Evolutionary conservation across 148 eudicot species (phyloP).

Genomic region (Rheum nobile): DNA sequence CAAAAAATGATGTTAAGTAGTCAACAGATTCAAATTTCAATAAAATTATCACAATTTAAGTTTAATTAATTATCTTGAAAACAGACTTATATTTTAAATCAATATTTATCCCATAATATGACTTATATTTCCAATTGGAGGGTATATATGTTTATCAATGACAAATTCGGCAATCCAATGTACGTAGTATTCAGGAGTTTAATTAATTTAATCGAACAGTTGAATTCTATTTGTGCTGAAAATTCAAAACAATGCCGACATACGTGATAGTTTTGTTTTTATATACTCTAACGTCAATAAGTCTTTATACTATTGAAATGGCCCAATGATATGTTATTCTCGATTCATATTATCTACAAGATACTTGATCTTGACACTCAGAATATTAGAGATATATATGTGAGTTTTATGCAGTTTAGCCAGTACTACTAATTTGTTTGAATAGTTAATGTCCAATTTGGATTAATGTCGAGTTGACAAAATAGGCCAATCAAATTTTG

Average conservation of each 20-base stretch:
- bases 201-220: not conserved
- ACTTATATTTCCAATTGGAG: too few species aligned
- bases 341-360: not conserved
- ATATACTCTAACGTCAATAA: not conserved
- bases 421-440: not conserved
- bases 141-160: not conserved
- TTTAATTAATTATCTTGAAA: too few species aligned
- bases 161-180: not conserved
- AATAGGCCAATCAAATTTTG: not conserved
- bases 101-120: too few species aligned
- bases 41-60: too few species aligned
- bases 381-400: not conserved
- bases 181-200: not conserved
- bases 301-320: not conserved
- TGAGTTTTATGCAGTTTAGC: too few species aligned
- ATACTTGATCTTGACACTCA: not conserved
- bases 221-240: not conserved
- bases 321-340: not conserved
- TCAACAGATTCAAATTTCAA: too few species aligned
- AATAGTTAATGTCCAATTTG: not conserved
- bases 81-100: too few species aligned
- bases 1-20: too few species aligned
- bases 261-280: conserved; percentile 1
- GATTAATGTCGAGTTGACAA: not conserved
- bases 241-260: not conserved